Evolutionary conservation across 192 early-diverging fungal species (phyloP).

Genomic region (Backusella sp.): DNA sequence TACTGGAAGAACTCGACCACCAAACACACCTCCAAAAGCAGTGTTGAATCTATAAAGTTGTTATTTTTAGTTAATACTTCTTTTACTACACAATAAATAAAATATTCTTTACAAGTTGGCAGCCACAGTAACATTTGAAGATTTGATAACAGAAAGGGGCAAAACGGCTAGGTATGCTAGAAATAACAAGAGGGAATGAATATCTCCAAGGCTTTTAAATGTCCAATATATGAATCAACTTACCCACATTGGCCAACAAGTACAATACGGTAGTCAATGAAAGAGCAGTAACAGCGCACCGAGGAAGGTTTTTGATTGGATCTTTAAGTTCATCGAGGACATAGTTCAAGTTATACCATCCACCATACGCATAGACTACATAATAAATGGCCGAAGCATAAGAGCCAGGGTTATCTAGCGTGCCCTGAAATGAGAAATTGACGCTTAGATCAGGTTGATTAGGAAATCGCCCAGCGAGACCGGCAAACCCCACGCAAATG

Average conservation of each 20-base stretch:
- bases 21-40: conserved; percentile 25
- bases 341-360: conserved; percentile 60
- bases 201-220: background rate
- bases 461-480: background rate
- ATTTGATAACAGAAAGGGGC: background rate
- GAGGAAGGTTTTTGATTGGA: conserved; percentile 58
- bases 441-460: background rate
- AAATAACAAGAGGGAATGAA: background rate
- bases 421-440: background rate
- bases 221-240: background rate
- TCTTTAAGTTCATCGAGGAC: conserved; percentile 55
- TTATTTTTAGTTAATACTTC: background rate
- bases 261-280: conserved; percentile 51
- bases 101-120: background rate
- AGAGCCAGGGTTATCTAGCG: background rate
- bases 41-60: conserved; percentile 42
- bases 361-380: conserved; percentile 41
- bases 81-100: background rate
- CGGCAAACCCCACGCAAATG: background rate
- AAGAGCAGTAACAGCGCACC: conserved; percentile 51
- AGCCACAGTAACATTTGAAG: background rate
- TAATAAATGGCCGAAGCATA: conserved; percentile 16
- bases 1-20: conserved; percentile 44
- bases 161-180: background rate
- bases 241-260: conserved; percentile 15